Evolutionary conservation across 768 basidiomycete species (phyloP).

Genomic region (Pisolithus marmoratus): DNA sequence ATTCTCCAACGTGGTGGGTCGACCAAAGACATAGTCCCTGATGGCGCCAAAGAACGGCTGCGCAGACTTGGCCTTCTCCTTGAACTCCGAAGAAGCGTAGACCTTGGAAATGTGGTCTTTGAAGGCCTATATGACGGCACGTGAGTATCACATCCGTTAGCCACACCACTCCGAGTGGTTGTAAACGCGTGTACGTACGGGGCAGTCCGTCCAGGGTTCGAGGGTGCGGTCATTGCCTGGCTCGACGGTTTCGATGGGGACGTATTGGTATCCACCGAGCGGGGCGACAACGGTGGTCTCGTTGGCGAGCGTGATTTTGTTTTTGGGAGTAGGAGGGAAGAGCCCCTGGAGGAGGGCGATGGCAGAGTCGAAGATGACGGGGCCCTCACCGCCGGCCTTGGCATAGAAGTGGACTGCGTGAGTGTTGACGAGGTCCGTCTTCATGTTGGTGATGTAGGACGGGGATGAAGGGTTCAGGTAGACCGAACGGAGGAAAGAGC

Average conservation of each 20-base stretch:
- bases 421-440: slow-evolving; percentile 65
- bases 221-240: slow-evolving; percentile 77
- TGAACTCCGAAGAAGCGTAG: slow-evolving; percentile 62
- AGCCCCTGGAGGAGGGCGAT: slow-evolving; percentile 82
- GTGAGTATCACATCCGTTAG: slow-evolving; percentile 7
- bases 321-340: slow-evolving; percentile 72
- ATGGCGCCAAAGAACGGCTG: slow-evolving; percentile 59
- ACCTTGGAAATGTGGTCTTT: slow-evolving; percentile 57
- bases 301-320: slow-evolving; percentile 75
- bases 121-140: slow-evolving; percentile 43
- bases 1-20: slow-evolving; percentile 62
- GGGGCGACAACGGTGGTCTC: slow-evolving; percentile 67
- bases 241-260: slow-evolving; percentile 86
- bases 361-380: slow-evolving; percentile 83
- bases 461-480: slow-evolving; percentile 65
- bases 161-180: neutral
- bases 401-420: slow-evolving; percentile 69
- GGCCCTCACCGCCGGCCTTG: slow-evolving; percentile 80
- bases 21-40: slow-evolving; percentile 68
- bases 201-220: slow-evolving; percentile 72
- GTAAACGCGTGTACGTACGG: slow-evolving; percentile 30
- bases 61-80: slow-evolving; percentile 49
- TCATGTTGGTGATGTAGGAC: slow-evolving; percentile 63
- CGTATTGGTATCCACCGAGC: slow-evolving; percentile 80
- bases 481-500: slow-evolving; percentile 51